Percentiles rank a stretch among this genome's conserved stretches.
Evolutionary conservation across 2,329 filamentous ascomycete genomes (phyloP).

Genomic region (Lomentospora prolificans): DNA sequence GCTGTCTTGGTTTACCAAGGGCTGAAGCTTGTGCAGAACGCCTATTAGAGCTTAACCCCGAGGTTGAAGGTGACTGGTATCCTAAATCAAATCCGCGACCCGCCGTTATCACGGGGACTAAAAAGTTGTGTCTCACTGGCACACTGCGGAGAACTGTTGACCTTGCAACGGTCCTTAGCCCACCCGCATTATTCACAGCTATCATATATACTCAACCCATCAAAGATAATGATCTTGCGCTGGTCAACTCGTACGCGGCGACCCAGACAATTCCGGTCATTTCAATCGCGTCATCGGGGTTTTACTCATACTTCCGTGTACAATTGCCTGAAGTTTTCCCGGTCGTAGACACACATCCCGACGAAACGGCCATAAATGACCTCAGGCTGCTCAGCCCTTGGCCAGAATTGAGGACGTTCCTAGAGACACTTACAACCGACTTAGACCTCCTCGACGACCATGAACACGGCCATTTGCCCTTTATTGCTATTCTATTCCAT

Average conservation of each 20-base stretch:
- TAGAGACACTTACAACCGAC: constrained; percentile 53
- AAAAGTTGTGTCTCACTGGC: constrained; percentile 6
- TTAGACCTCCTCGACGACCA: constrained; percentile 64
- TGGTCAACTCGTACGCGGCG: constrained; percentile 37
- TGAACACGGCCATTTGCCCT: constrained; percentile 86
- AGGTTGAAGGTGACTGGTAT: constrained; percentile 69
- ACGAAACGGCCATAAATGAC: constrained; percentile 74
- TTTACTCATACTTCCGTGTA: constrained; percentile 83
- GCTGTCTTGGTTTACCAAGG: constrained; percentile 64
- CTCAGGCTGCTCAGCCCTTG: constrained; percentile 77
- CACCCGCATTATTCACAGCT: constrained; percentile 35
- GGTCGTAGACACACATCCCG: constrained; percentile 91
- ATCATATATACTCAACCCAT: constrained; percentile 47
- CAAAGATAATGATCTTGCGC: constrained; percentile 28
- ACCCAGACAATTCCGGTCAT: constrained; percentile 62
- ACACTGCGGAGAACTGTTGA: constrained; percentile 17
- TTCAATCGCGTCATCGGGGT: constrained; percentile 80
- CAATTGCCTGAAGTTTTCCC: constrained; percentile 71
- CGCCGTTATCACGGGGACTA: neutral
- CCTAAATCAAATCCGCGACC: constrained; percentile 34
- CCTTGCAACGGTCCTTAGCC: constrained; percentile 31
- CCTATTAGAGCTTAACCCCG: constrained; percentile 82
- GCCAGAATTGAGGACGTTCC: constrained; percentile 66
- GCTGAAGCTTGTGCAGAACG: constrained; percentile 69
- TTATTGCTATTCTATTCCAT: constrained; percentile 71